These are phyloP conservation scores for Acarospora socialis DNA, from an alignment of 2,329 filamentous ascomycete species.

Conservation along the genomic window DNA sequence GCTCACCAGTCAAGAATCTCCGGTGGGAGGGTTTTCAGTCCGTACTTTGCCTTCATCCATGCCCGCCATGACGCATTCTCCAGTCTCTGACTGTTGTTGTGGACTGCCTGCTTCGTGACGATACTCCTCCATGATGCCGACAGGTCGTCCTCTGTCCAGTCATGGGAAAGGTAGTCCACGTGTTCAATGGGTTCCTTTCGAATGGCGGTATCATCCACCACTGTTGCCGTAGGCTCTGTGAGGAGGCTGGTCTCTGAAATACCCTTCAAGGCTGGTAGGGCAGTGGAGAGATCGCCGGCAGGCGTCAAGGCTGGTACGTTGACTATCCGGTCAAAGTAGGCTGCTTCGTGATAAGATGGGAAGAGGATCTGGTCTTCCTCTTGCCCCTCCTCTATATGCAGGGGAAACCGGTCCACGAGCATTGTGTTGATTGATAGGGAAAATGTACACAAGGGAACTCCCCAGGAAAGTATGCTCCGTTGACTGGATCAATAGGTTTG, in stretches of 20 bases:
- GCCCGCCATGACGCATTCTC: conserved; percentile 97
- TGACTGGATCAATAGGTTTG: too few relatives aligned
- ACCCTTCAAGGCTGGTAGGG: background rate
- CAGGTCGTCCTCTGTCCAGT: conserved; percentile 91
- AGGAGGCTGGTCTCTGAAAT: conserved; percentile 29
- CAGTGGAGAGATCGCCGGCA: too few relatives aligned
- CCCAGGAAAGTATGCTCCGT: too few relatives aligned
- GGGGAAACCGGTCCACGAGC: too few relatives aligned
- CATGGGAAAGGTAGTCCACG: conserved; percentile 89
- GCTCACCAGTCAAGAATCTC: conserved; percentile 86
- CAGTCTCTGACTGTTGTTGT: conserved; percentile 65
- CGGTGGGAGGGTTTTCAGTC: conserved; percentile 73
- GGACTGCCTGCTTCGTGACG: conserved; percentile 61
- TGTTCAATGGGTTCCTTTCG: conserved; percentile 65
- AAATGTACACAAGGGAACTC: too few relatives aligned
- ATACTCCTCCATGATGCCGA: conserved; percentile 97
- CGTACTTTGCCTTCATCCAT: conserved; percentile 86
- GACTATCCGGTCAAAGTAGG: conserved; percentile 30
- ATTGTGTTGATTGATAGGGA: too few relatives aligned
- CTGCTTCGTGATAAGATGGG: conserved; percentile 28
- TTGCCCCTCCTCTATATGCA: too few relatives aligned
- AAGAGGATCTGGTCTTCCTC: conserved; percentile 27
- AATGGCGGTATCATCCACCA: conserved; percentile 68
- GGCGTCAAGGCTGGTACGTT: conserved; percentile 36
- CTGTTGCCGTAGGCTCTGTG: conserved; percentile 44